These are phyloP conservation scores for Penicillium brasilianum DNA, from an alignment of 2,329 filamentous ascomycete species.

Conservation along the genomic window DNA sequence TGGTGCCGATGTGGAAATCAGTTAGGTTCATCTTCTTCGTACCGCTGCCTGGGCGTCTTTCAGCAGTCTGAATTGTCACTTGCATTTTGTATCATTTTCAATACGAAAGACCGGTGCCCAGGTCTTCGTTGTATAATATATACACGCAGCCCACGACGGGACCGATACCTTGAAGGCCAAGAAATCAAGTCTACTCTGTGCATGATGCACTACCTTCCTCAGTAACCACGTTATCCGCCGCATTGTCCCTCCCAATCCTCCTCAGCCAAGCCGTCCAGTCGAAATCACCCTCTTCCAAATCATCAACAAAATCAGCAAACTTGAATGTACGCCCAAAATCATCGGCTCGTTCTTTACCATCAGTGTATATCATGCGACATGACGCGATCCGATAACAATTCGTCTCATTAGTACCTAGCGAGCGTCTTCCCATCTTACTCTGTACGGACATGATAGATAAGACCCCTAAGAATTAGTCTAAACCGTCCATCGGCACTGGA, in stretches of 20 bases:
- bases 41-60: not conserved
- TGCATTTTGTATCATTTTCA: not conserved
- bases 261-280: not conserved
- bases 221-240: not conserved
- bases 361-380: too few species aligned
- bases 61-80: not conserved
- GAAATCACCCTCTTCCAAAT: not conserved
- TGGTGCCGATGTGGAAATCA: not conserved
- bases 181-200: not conserved
- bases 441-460: too few species aligned
- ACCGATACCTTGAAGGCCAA: too few species aligned
- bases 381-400: too few species aligned
- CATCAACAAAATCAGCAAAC: not conserved
- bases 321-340: too few species aligned
- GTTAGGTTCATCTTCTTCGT: not conserved
- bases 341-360: too few species aligned
- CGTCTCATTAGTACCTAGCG: too few species aligned
- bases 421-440: too few species aligned
- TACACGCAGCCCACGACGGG: not conserved
- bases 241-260: not conserved
- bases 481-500: too few species aligned
- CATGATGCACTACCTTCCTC: not conserved
- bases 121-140: not conserved
- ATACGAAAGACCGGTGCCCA: not conserved
- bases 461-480: too few species aligned